phyloP scores from a whole-genome alignment of 768 basidiomycete genomes.

The Lentinula sp. region DNA sequence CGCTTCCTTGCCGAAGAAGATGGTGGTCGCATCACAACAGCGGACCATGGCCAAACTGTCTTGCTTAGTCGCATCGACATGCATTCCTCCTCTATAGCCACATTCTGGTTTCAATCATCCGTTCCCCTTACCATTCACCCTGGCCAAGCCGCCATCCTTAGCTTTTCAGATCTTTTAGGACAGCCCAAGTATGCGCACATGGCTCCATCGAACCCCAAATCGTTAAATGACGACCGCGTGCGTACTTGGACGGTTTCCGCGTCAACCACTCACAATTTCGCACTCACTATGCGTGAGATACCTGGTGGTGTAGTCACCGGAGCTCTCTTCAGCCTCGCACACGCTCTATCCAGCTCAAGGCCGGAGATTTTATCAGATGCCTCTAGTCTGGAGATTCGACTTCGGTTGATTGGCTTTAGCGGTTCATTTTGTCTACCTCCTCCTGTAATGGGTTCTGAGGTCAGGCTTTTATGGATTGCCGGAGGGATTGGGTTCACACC shows the following conservation, averaged over 20 bases:
- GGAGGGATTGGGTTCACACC: slow-evolving; percentile 65
- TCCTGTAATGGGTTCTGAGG: background rate
- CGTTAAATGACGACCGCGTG: slow-evolving; percentile 55
- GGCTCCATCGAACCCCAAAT: slow-evolving; percentile 33
- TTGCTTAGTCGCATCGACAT: slow-evolving; percentile 31
- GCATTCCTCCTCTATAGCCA: slow-evolving; percentile 45
- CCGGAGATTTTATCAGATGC: slow-evolving; percentile 36
- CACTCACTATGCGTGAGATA: slow-evolving; percentile 52
- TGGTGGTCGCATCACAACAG: slow-evolving; percentile 14
- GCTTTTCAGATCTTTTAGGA: slow-evolving; percentile 47
- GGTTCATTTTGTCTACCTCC: slow-evolving; percentile 43
- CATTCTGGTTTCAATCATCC: slow-evolving; percentile 42
- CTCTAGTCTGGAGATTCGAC: slow-evolving; percentile 28
- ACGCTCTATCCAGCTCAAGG: slow-evolving; percentile 29
- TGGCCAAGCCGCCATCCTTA: slow-evolving; percentile 51
- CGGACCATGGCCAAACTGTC: slow-evolving; percentile 16
- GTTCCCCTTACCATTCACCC: slow-evolving; percentile 27
- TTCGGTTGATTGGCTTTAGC: slow-evolving; percentile 44
- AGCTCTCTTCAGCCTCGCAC: slow-evolving; percentile 43
- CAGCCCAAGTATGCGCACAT: slow-evolving; percentile 44
- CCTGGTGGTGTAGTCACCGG: slow-evolving; percentile 49
- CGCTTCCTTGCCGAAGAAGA: slow-evolving; percentile 45
- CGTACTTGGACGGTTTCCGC: slow-evolving; percentile 59
- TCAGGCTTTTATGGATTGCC: slow-evolving; percentile 48
- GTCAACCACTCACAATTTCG: slow-evolving; percentile 25